Percentiles rank a stretch among this genome's conserved stretches.
phyloP scores from a whole-genome alignment of 1,284 basidiomycete species.

The Paramarasmius palmivorus region DNA sequence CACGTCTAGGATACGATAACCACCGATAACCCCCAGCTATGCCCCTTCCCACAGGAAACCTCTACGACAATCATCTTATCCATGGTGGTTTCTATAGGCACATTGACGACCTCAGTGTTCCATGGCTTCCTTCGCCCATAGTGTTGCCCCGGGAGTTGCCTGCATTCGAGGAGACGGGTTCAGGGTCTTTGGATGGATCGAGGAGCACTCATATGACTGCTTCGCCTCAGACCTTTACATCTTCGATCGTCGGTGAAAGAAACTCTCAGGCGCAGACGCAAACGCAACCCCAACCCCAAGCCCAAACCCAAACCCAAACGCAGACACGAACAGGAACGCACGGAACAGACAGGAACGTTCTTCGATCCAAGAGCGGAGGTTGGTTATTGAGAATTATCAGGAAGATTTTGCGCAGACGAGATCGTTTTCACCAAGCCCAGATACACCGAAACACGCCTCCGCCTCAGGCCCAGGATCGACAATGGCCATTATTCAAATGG shows the following conservation, averaged over 20 bases:
- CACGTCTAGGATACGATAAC: no score
- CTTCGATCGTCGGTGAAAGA: background rate
- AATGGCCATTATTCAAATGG: background rate
- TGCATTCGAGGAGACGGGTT: background rate
- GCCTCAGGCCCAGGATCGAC: background rate
- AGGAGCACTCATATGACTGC: background rate
- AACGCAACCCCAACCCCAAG: no score
- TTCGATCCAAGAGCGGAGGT: no score
- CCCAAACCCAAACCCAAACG: no score
- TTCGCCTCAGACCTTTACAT: background rate
- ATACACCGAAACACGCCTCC: background rate
- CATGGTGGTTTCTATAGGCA: conserved; percentile 20
- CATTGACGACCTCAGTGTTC: conserved; percentile 22
- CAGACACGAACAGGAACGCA: no score
- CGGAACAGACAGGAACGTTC: no score
- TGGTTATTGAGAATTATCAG: no score
- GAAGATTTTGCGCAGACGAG: no score
- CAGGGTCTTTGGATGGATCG: background rate
- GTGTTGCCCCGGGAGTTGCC: conserved; percentile 13
- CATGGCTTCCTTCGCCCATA: conserved; percentile 26
- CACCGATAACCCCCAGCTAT: background rate
- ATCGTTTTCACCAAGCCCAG: background rate
- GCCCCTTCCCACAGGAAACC: conserved; percentile 1
- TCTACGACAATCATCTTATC: background rate
- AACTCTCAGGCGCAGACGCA: no score